Evolutionary conservation across 139 green algal species (phyloP), one percentile per base, ranked within the genome.

Genomic region (Gonium pectorale): DNA sequence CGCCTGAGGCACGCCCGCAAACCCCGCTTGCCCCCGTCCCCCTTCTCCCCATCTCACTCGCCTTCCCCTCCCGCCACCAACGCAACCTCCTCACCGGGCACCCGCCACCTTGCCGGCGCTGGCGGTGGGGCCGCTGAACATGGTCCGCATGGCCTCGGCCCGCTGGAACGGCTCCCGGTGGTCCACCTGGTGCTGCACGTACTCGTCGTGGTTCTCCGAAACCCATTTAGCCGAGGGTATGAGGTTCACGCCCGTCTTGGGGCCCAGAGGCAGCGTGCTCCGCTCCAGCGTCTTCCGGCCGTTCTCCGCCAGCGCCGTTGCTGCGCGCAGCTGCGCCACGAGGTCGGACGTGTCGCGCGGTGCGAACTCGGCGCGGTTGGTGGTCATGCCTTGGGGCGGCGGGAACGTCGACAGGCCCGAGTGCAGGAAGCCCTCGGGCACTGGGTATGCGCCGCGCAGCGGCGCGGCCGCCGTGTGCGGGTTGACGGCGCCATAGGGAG

Each of bases 401-500:
- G 83, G 83, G 49, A 88, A 88, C 6, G 62, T 66, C 31, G 15
- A n/a, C 11, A 29, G 40, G 33, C 24, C 8, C 21, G 67, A 5
- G 1, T 33, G 33, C 35, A 63, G 52, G 41, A 83, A 90, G 37
- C 52, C 56, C 44, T 78, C 66, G 3, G 86, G 86, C 35, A 90
- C 86, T 1, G 86, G 81, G 75, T 88, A 90, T 9, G 68, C 81
- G 0, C 9, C 19, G 33, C 74, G 66, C 26, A 40, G 0, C 29
- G 81, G 72, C 5, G 54, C 86, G n/a, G 15, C 80, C 19, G 87
- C 87, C 0, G 87, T 90, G 60, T 72, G 22, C 1, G 75, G 67
- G 63, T 90, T 90, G 27, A 90, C 87, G 8, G 82, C 82, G 24
- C 87, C 87, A 29, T 86, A 85, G 37, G 82, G 81, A 33, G 52